These are phyloP conservation scores for Blastocystis sp. DNA, from an alignment of 352 stramenopile species.

Conservation along the genomic window DNA sequence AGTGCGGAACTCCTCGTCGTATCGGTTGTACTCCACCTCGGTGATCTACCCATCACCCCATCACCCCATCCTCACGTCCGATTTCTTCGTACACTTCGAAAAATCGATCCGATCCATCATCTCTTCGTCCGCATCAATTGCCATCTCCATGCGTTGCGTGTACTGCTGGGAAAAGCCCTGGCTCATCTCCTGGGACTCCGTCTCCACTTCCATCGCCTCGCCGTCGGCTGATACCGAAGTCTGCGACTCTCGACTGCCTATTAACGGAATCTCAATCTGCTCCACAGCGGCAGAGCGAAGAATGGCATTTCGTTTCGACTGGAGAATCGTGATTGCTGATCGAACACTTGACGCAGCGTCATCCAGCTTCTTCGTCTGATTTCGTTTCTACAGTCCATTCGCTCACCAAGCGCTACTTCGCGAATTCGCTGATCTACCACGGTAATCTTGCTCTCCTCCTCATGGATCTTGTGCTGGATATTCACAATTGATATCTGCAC, in stretches of 20 bases:
- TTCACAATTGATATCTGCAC: slow-evolving; percentile 72
- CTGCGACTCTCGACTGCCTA: slow-evolving; percentile 62
- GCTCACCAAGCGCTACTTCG: slow-evolving; percentile 65
- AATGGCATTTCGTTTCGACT: slow-evolving; percentile 85
- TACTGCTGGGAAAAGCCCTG: slow-evolving; percentile 63
- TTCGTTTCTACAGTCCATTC: slow-evolving; percentile 54
- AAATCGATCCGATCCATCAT: slow-evolving; percentile 78
- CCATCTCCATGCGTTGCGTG: slow-evolving; percentile 68
- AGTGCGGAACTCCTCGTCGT: slow-evolving; percentile 60
- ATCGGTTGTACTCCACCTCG: slow-evolving; percentile 72
- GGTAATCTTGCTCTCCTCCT: slow-evolving; percentile 74
- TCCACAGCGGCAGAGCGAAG: slow-evolving; percentile 86
- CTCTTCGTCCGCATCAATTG: slow-evolving; percentile 68
- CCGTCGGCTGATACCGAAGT: not conserved
- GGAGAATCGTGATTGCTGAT: slow-evolving; percentile 67
- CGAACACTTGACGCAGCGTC: slow-evolving; percentile 6
- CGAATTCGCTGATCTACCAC: slow-evolving; percentile 73
- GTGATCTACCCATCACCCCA: slow-evolving; percentile 69
- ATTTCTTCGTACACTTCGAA: slow-evolving; percentile 73
- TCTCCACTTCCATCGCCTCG: slow-evolving; percentile 67
- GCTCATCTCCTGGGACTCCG: not conserved
- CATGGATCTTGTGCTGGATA: slow-evolving; percentile 65
- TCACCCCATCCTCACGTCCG: slow-evolving; percentile 69
- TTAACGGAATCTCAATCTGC: slow-evolving; percentile 81
- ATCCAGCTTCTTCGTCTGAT: slow-evolving; percentile 51